A percentile compares a stretch with the other conserved stretches of the same genome.
These are phyloP conservation scores for Triangularia verruculosa DNA, from an alignment of 2,329 filamentous ascomycete genomes.

Conservation along the genomic window DNA sequence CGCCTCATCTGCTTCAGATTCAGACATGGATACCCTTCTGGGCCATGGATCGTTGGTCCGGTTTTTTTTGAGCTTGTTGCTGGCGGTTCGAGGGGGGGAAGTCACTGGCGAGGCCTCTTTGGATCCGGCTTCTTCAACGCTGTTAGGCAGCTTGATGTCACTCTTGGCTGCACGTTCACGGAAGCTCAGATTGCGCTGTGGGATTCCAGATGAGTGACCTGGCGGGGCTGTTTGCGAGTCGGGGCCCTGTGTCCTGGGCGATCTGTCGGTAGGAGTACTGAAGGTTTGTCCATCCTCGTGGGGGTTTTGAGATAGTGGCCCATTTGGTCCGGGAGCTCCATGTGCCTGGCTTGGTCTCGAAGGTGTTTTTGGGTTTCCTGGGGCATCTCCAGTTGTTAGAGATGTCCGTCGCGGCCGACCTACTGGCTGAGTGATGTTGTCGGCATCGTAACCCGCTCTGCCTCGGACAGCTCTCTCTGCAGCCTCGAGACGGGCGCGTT, in stretches of 20 bases:
- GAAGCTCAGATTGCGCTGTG: conserved; percentile 57
- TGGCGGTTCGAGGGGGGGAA: conserved; percentile 46
- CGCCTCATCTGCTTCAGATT: conserved; percentile 18
- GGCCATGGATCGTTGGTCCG: conserved; percentile 52
- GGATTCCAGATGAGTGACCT: conserved; percentile 35
- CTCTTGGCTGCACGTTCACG: conserved; percentile 54
- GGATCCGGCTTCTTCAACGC: conserved; percentile 23
- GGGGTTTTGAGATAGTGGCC: conserved; percentile 31
- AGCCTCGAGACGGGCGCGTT: conserved; percentile 78
- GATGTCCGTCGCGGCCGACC: conserved; percentile 32
- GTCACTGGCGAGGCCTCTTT: conserved; percentile 30
- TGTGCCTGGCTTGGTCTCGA: conserved; percentile 17
- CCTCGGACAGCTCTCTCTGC: conserved; percentile 73
- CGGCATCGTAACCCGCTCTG: conserved; percentile 26
- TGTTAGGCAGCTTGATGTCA: conserved; percentile 38
- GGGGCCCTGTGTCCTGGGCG: conserved; percentile 29
- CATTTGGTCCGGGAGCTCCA: conserved; percentile 20
- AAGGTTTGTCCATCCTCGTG: conserved; percentile 32
- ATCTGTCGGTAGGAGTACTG: conserved; percentile 29
- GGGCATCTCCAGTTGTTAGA: conserved; percentile 27
- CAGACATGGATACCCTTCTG: conserved; percentile 41
- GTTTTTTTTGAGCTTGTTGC: conserved; percentile 58
- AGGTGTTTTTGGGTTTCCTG: conserved; percentile 24
- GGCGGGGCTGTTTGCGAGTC: conserved; percentile 30
- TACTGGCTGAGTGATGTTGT: conserved; percentile 27